Conservation (phyloP, 495 filamentous ascomycete species). For the Penicillium silybi region DNA sequence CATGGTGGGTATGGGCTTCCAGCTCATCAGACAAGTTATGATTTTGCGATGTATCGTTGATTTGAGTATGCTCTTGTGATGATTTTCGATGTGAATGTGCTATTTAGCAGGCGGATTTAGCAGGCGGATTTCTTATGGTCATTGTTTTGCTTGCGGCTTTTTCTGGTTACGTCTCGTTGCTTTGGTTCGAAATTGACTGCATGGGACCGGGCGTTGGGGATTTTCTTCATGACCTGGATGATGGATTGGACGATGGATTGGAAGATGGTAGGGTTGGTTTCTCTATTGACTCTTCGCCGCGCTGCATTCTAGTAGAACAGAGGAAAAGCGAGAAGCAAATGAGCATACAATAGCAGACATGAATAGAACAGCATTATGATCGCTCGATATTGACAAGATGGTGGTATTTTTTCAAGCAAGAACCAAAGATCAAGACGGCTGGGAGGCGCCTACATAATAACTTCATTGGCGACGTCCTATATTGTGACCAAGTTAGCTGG, state of each 20-base stretch:
- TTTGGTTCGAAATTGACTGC: constrained; percentile 3
- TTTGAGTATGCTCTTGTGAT: neutral
- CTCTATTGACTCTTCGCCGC: constrained; percentile 5
- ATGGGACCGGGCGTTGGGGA: neutral
- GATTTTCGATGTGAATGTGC: neutral
- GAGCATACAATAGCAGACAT: constrained; percentile 13
- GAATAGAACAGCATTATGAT: constrained; percentile 15
- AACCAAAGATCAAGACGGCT: constrained; percentile 12
- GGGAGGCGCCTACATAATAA: constrained; percentile 84
- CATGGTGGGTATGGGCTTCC: constrained; percentile 18
- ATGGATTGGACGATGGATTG: no score
- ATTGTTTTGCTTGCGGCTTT: neutral
- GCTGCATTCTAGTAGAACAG: constrained; percentile 10
- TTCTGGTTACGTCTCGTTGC: neutral
- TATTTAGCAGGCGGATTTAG: constrained; percentile 10
- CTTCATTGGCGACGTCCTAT: constrained; percentile 88
- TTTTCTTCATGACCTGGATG: constrained; percentile 1
- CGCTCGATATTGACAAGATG: constrained; percentile 26
- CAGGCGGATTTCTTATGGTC: neutral
- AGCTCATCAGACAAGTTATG: constrained; percentile 31
- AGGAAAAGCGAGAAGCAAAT: constrained; percentile 10
- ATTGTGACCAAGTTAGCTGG: neutral
- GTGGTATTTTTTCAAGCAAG: constrained; percentile 15
- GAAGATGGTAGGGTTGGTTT: constrained; percentile 14
- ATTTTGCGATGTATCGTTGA: constrained; percentile 34